A percentile compares a stretch with the other conserved stretches of the same genome.
These are phyloP conservation scores for Diplodia corticola DNA, from an alignment of 2,329 filamentous ascomycete species.

Conservation along the genomic window DNA sequence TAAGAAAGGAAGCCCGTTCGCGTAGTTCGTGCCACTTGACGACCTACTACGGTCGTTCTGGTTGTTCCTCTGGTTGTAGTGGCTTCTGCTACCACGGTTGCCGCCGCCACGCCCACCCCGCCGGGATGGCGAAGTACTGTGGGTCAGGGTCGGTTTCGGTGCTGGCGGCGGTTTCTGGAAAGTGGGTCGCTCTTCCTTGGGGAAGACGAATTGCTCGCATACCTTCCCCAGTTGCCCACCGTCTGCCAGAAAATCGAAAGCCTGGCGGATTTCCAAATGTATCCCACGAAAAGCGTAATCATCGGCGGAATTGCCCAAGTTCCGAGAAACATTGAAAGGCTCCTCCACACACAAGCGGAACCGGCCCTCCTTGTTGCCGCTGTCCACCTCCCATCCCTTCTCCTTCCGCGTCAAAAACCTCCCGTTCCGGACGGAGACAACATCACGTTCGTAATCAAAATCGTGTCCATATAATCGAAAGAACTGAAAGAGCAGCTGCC, in stretches of 20 bases:
- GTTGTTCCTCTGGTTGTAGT: conserved; percentile 52
- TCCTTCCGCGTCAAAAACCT: conserved; percentile 75
- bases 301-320: conserved; percentile 94
- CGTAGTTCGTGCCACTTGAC: conserved; percentile 55
- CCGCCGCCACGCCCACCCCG: conserved; percentile 48
- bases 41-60: conserved; percentile 54
- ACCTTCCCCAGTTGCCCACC: conserved; percentile 74
- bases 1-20: conserved; percentile 41
- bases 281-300: conserved; percentile 91
- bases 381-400: conserved; percentile 78
- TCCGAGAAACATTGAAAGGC: conserved; percentile 86
- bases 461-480: conserved; percentile 95
- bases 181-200: conserved; percentile 63
- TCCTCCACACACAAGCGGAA: conserved; percentile 94
- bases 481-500: conserved; percentile 89
- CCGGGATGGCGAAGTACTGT: conserved; percentile 50
- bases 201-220: conserved; percentile 86
- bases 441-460: conserved; percentile 81
- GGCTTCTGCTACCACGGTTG: conserved; percentile 48
- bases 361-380: conserved; percentile 49
- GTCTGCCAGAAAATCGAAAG: conserved; percentile 78
- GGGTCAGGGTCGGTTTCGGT: conserved; percentile 56
- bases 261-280: conserved; percentile 83
- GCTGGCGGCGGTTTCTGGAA: conserved; percentile 56
- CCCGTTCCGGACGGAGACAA: conserved; percentile 82